These are phyloP conservation scores for Cladosporium sp. DNA, from an alignment of 2,329 filamentous ascomycete genomes.

Conservation along the genomic window DNA sequence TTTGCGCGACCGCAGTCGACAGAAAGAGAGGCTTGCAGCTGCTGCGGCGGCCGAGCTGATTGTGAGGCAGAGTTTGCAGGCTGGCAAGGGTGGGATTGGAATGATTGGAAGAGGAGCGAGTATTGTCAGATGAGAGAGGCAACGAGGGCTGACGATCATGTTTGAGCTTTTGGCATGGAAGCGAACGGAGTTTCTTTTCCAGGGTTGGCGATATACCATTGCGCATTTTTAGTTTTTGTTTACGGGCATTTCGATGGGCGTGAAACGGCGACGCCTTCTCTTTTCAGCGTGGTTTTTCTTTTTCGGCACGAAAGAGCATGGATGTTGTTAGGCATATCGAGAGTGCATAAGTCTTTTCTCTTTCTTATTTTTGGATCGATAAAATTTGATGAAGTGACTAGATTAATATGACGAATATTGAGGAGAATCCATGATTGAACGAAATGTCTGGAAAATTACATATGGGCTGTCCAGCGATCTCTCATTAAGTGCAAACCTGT, in stretches of 20 bases:
- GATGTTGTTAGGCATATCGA: neutral
- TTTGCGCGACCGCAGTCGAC: slow-evolving; percentile 83
- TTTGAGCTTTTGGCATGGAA: neutral
- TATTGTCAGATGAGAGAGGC: slow-evolving; percentile 17
- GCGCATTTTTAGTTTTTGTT: neutral
- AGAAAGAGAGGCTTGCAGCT: slow-evolving; percentile 90
- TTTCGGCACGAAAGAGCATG: neutral
- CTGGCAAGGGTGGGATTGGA: slow-evolving; percentile 31
- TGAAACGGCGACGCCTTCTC: neutral
- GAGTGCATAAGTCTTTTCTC: neutral
- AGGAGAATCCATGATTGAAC: neutral
- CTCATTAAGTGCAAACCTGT: too few species aligned
- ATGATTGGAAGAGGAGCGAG: slow-evolving; percentile 19
- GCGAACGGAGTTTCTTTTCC: neutral
- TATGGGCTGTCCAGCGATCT: too few species aligned
- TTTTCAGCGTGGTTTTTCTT: neutral
- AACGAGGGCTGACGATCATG: neutral
- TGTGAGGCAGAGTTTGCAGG: slow-evolving; percentile 82
- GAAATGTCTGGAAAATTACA: neutral
- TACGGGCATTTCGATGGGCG: neutral
- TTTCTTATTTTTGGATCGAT: neutral
- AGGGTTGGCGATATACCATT: neutral
- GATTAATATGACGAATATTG: neutral
- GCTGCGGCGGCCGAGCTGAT: slow-evolving; percentile 91
- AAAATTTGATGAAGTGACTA: neutral